A percentile compares a stretch with the other conserved stretches of the same genome.
Evolutionary conservation across 768 basidiomycete genomes (phyloP).

Genomic region (Tephrocybe sp.): DNA sequence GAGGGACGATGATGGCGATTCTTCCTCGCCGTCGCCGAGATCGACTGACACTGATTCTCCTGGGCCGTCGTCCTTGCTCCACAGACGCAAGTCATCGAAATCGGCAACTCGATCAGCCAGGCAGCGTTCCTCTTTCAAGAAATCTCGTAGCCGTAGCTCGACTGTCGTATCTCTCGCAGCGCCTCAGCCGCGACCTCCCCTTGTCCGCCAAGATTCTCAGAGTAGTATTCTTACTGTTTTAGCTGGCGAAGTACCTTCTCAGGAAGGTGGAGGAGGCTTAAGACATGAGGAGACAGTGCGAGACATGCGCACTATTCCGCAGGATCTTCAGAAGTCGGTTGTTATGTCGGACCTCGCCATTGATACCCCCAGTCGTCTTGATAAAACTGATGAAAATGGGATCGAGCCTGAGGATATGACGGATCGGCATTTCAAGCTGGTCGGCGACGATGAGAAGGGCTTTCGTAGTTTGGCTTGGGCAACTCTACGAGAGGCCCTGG

Average conservation of each 20-base stretch:
- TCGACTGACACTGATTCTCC: slow-evolving; percentile 64
- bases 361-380: slow-evolving; percentile 17
- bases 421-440: slow-evolving; percentile 38
- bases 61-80: slow-evolving; percentile 28
- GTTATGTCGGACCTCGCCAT: slow-evolving; percentile 26
- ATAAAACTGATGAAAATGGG: slow-evolving; percentile 13
- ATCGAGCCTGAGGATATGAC: slow-evolving; percentile 22
- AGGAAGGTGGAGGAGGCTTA: slow-evolving; percentile 15
- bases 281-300: slow-evolving; percentile 26
- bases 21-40: slow-evolving; percentile 59
- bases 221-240: slow-evolving; percentile 75
- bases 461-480: slow-evolving; percentile 56
- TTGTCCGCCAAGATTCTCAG: slow-evolving; percentile 50
- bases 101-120: slow-evolving; percentile 23
- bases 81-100: slow-evolving; percentile 26
- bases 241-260: slow-evolving; percentile 44
- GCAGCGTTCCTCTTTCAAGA: slow-evolving; percentile 28
- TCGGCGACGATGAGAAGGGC: slow-evolving; percentile 47
- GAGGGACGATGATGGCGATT: slow-evolving; percentile 46
- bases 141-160: slow-evolving; percentile 59
- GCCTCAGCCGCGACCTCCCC: slow-evolving; percentile 23
- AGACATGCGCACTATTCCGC: slow-evolving; percentile 21
- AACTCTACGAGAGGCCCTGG: slow-evolving; percentile 51
- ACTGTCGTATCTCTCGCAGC: slow-evolving; percentile 63
- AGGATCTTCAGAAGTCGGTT: slow-evolving; percentile 28